Percentiles rank a stretch among this genome's conserved stretches.
Evolutionary conservation across 2,329 filamentous ascomycete species (phyloP).

Genomic region (Colletotrichum orbiculare): DNA sequence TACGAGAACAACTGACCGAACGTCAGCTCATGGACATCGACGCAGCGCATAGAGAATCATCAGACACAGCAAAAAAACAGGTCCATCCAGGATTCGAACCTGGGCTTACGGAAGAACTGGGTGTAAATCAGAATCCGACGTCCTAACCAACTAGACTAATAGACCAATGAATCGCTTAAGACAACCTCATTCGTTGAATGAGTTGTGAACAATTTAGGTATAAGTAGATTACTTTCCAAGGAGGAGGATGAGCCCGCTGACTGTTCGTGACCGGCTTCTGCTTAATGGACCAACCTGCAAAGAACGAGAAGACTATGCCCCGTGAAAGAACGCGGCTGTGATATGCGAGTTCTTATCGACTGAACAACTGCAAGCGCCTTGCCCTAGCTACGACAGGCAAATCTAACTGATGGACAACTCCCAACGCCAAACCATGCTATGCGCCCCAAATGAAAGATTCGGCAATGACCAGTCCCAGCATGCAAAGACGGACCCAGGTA

Average conservation of each 20-base stretch:
- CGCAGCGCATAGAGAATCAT: too few species aligned
- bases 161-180: neutral
- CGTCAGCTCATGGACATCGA: too few species aligned
- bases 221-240: too few species aligned
- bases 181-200: neutral
- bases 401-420: conserved; percentile 9
- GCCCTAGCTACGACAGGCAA: neutral
- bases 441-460: conserved; percentile 16
- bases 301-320: too few species aligned
- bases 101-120: conserved; percentile 33
- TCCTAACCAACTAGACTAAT: conserved; percentile 38
- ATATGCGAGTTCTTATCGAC: neutral
- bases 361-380: neutral
- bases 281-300: too few species aligned
- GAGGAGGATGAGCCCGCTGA: too few species aligned
- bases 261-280: too few species aligned
- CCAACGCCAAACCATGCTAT: conserved; percentile 37
- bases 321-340: too few species aligned
- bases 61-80: conserved; percentile 1
- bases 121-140: conserved; percentile 33
- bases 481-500: conserved; percentile 45
- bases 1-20: too few species aligned
- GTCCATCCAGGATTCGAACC: conserved; percentile 38
- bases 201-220: rapidly evolving
- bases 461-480: conserved; percentile 43